These are phyloP conservation scores for Starmera caribaea DNA, from an alignment of 805 yeast species.

Conservation along the genomic window DNA sequence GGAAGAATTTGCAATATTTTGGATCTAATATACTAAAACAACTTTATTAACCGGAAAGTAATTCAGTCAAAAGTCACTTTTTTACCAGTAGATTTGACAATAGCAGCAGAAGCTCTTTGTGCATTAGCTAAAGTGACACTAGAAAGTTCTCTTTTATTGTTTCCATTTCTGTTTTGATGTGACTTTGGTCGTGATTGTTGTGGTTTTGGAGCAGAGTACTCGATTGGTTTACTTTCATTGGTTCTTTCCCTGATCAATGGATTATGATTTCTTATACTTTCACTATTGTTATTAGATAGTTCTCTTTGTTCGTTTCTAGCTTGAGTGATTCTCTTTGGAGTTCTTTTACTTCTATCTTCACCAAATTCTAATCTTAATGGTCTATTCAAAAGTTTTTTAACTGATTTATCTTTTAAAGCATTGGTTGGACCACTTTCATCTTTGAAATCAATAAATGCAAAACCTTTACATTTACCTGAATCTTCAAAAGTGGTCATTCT, in stretches of 20 bases:
- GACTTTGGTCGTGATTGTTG: slow-evolving; percentile 9
- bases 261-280: slow-evolving; percentile 4
- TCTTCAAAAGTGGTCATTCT: slow-evolving; percentile 99
- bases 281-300: not conserved
- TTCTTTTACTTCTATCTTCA: slow-evolving; percentile 81
- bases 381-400: slow-evolving; percentile 61
- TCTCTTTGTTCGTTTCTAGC: slow-evolving; percentile 14
- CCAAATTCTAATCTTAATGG: slow-evolving; percentile 84
- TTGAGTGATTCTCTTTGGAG: slow-evolving; percentile 13
- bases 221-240: slow-evolving; percentile 2
- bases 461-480: slow-evolving; percentile 93
- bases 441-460: slow-evolving; percentile 83
- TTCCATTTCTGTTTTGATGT: slow-evolving; percentile 3
- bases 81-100: slow-evolving; percentile 86
- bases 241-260: slow-evolving; percentile 4
- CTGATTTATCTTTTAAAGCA: slow-evolving; percentile 66
- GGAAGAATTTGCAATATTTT: not conserved
- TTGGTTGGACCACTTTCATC: slow-evolving; percentile 73
- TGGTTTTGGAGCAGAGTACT: slow-evolving; percentile 2
- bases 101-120: slow-evolving; percentile 81
- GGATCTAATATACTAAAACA: no score
- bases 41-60: not conserved
- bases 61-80: slow-evolving; percentile 34
- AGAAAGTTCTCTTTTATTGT: slow-evolving; percentile 33
- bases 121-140: slow-evolving; percentile 85